Percentiles rank a stretch among this genome's conserved stretches.
Evolutionary conservation across 108 stramenopile genomes (phyloP).

Genomic region (Schizochytrium sp.): DNA sequence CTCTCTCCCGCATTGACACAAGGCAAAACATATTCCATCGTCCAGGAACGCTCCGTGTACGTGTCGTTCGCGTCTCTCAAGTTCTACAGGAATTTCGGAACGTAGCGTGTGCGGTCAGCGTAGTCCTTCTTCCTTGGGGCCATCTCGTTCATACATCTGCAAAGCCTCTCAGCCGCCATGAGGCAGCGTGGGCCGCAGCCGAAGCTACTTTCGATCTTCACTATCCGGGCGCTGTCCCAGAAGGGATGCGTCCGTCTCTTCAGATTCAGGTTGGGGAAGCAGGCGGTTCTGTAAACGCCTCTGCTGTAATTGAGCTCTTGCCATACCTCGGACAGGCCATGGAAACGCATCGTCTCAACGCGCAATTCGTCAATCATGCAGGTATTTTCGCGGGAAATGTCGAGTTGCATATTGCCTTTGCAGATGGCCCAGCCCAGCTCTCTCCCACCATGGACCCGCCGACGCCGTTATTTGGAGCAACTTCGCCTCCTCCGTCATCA

Average conservation of each 20-base stretch:
- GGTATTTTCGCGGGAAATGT: not conserved
- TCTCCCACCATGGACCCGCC: not conserved
- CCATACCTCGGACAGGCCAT: not conserved
- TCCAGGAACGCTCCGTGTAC: not conserved
- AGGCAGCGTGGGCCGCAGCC: not conserved
- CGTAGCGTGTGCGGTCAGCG: not conserved
- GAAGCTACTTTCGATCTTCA: slow-evolving; percentile 7
- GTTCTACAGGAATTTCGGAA: not conserved
- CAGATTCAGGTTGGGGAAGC: not conserved
- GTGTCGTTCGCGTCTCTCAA: not conserved
- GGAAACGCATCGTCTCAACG: not conserved
- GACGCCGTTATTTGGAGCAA: not conserved
- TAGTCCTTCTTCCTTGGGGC: not conserved
- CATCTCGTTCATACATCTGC: not conserved
- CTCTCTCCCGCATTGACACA: too few relatives aligned
- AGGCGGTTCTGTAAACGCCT: not conserved
- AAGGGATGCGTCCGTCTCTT: not conserved
- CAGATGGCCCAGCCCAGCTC: not conserved
- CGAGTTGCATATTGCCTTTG: not conserved
- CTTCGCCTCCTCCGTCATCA: too few relatives aligned
- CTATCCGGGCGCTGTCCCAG: not conserved
- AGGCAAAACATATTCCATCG: not conserved
- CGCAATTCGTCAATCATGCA: not conserved
- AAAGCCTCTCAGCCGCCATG: not conserved
- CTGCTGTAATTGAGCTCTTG: not conserved